Percentiles rank a stretch among this genome's conserved stretches.
These are phyloP conservation scores for Termitomyces sp. DNA, from an alignment of 768 basidiomycete genomes.

Conservation along the genomic window DNA sequence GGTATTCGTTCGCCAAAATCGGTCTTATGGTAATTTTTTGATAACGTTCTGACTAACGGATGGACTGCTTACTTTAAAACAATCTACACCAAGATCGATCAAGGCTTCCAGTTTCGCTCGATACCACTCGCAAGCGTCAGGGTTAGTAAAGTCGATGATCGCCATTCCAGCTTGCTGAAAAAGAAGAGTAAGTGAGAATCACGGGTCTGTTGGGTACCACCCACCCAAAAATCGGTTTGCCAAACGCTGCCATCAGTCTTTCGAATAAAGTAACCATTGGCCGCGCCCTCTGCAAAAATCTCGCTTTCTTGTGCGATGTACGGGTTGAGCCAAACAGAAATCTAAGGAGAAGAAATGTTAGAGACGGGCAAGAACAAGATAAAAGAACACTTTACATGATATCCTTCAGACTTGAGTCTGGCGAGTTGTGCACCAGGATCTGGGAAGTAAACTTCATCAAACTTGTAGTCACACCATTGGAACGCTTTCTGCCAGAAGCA, in stretches of 20 bases:
- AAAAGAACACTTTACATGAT: conserved; percentile 27
- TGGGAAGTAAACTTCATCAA: conserved; percentile 40
- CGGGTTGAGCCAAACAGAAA: conserved; percentile 33
- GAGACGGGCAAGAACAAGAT: background rate
- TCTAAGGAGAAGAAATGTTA: conserved; percentile 4
- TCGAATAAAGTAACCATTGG: conserved; percentile 40
- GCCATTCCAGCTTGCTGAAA: conserved; percentile 35
- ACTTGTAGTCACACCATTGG: conserved; percentile 37
- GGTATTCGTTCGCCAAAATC: conserved; percentile 29
- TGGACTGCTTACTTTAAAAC: background rate
- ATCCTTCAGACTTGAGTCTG: conserved; percentile 30
- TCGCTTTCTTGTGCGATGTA: conserved; percentile 35
- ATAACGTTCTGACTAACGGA: background rate
- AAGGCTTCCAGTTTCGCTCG: conserved; percentile 29
- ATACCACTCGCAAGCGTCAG: conserved; percentile 40
- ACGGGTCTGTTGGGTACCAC: background rate
- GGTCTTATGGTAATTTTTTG: conserved; percentile 11
- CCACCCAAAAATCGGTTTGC: conserved; percentile 34
- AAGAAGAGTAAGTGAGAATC: background rate
- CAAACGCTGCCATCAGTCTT: conserved; percentile 34
- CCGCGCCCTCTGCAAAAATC: conserved; percentile 36
- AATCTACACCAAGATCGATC: background rate
- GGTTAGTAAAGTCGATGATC: conserved; percentile 39
- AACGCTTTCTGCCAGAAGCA: conserved; percentile 36
- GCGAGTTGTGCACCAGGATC: conserved; percentile 32